phyloP scores from a whole-genome alignment of 306 rosid species.

The Trichosanthes cucumerina region DNA sequence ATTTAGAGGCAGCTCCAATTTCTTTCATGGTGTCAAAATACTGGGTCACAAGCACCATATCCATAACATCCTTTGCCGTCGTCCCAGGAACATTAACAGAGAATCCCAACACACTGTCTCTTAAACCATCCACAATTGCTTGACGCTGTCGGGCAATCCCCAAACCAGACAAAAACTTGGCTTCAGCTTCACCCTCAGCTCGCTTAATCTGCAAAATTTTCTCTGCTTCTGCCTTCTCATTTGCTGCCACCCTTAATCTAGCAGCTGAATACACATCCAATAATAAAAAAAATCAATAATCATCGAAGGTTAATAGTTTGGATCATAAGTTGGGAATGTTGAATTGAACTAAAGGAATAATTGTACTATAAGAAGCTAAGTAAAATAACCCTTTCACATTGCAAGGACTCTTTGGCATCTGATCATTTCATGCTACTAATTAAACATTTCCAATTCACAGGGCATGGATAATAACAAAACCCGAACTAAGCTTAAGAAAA shows the following conservation, averaged over 20 bases:
- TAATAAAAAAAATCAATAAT: neutral
- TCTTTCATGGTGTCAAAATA: constrained; percentile 97
- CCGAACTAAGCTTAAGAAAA: neutral
- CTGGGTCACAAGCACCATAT: constrained; percentile 95
- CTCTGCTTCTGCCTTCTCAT: constrained; percentile 94
- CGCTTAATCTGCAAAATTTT: constrained; percentile 78
- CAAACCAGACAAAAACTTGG: constrained; percentile 75
- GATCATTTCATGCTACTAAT: neutral
- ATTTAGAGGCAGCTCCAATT: constrained; percentile 79
- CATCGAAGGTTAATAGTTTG: neutral
- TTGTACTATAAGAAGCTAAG: neutral
- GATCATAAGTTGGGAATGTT: no score
- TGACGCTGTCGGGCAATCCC: constrained; percentile 96
- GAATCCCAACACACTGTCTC: constrained; percentile 89
- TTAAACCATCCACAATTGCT: constrained; percentile 86
- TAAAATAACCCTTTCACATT: neutral
- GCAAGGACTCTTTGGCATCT: neutral
- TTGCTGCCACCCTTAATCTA: constrained; percentile 79
- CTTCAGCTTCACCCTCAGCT: constrained; percentile 94
- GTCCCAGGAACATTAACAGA: constrained; percentile 88
- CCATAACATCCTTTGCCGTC: constrained; percentile 86
- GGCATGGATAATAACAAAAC: neutral
- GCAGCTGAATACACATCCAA: constrained; percentile 48
- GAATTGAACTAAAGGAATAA: no score
- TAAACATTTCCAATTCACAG: neutral